Evolutionary conservation across 202 grass and related monocot genomes (phyloP).

Genomic region (Setaria viridis): DNA sequence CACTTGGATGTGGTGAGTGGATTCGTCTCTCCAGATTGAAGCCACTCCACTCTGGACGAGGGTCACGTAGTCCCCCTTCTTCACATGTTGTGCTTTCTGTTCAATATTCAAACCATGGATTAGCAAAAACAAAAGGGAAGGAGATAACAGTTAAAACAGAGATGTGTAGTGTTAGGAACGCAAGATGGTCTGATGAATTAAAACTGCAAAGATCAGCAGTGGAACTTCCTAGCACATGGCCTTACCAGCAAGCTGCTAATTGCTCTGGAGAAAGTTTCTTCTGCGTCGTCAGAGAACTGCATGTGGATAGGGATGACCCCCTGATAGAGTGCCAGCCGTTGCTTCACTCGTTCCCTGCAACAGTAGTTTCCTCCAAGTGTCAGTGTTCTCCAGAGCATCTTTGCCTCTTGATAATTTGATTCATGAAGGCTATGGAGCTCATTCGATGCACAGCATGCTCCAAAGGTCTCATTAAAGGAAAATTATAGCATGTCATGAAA

Average conservation of each 20-base stretch:
- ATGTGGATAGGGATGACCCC: constrained; percentile 88
- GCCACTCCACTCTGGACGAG: constrained; percentile 89
- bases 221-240: not conserved
- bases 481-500: not conserved
- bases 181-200: not conserved
- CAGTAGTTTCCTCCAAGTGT: constrained; percentile 13
- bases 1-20: constrained; percentile 96
- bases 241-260: constrained; percentile 80
- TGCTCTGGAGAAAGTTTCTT: constrained; percentile 94
- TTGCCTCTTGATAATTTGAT: constrained; percentile 15
- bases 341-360: constrained; percentile 85
- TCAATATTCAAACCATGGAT: constrained; percentile 41
- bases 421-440: constrained; percentile 11
- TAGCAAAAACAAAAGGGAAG: not conserved
- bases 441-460: constrained; percentile 19
- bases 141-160: not conserved
- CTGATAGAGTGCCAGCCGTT: constrained; percentile 88
- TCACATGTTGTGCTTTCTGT: constrained; percentile 68
- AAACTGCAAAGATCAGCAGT: not conserved
- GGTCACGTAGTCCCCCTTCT: constrained; percentile 83
- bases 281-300: constrained; percentile 91
- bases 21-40: constrained; percentile 93
- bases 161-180: not conserved
- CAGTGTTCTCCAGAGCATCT: constrained; percentile 43
- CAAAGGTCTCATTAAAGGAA: constrained; percentile 24